Conservation (phyloP, 805 yeast genomes). For the Yarrowia porcina region DNA sequence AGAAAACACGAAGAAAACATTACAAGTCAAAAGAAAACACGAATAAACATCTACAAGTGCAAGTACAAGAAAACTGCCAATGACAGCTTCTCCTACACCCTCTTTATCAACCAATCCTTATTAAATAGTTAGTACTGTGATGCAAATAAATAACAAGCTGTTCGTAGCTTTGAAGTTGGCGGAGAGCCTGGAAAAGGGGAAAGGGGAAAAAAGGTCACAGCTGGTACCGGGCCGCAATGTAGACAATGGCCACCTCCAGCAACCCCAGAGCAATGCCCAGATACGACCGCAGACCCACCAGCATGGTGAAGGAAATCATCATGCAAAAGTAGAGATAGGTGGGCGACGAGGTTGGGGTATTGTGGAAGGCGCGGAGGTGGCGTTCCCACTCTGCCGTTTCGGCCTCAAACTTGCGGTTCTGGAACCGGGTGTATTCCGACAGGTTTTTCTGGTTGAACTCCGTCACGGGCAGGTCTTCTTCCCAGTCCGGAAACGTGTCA, state of each 20-base stretch:
- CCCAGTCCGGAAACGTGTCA: slow-evolving; percentile 18
- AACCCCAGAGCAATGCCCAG: slow-evolving; percentile 22
- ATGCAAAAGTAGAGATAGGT: slow-evolving; percentile 19
- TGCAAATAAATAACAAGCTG: slow-evolving; percentile 19
- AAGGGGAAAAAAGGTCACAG: too few species aligned
- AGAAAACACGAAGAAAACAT: too few species aligned
- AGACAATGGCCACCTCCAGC: slow-evolving; percentile 18
- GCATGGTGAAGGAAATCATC: slow-evolving; percentile 24
- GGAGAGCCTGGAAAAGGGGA: too few species aligned
- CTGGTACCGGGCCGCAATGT: slow-evolving; percentile 18
- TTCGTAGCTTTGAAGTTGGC: background rate
- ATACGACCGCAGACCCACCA: slow-evolving; percentile 18
- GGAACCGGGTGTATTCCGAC: slow-evolving; percentile 23
- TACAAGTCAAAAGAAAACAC: too few species aligned
- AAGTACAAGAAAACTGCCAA: too few species aligned
- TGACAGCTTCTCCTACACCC: too few species aligned
- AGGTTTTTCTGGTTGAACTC: slow-evolving; percentile 24
- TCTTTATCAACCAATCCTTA: background rate
- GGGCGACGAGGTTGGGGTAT: slow-evolving; percentile 15
- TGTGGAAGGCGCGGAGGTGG: slow-evolving; percentile 14
- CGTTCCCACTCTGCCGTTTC: slow-evolving; percentile 21
- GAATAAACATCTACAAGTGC: too few species aligned
- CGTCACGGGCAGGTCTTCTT: slow-evolving; percentile 10
- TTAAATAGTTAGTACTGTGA: slow-evolving; percentile 16
- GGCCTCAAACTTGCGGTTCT: slow-evolving; percentile 21